Percentiles rank a stretch among this genome's conserved stretches.
phyloP scores from a whole-genome alignment of 257 asterid species.

The Vinca minor region DNA sequence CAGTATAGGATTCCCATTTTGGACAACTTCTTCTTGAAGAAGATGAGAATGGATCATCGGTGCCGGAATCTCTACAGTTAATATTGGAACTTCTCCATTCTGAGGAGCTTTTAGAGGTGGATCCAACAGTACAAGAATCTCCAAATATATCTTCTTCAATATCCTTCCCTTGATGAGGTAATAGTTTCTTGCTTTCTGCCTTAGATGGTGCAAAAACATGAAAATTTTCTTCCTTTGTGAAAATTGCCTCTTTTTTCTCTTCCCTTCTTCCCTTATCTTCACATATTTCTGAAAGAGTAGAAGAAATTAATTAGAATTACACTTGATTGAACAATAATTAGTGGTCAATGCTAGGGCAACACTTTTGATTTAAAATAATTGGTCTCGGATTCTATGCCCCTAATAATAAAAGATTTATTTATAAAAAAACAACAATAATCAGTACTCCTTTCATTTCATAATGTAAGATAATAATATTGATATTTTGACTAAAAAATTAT shows the following conservation, averaged over 20 bases:
- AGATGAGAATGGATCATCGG: slow-evolving; percentile 79
- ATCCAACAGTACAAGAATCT: slow-evolving; percentile 71
- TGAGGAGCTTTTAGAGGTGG: slow-evolving; percentile 79
- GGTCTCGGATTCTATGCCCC: no score
- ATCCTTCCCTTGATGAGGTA: slow-evolving; percentile 21
- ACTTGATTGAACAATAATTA: neutral
- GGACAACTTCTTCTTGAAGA: slow-evolving; percentile 91
- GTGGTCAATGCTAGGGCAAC: no score
- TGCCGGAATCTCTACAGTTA: slow-evolving; percentile 40
- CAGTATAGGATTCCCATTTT: slow-evolving; percentile 87
- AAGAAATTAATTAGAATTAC: neutral
- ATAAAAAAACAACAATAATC: no score
- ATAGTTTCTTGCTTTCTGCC: slow-evolving; percentile 45
- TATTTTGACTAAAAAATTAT: no score
- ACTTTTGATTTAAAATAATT: no score
- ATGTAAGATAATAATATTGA: no score
- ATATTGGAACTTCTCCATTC: slow-evolving; percentile 90
- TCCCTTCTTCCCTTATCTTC: slow-evolving; percentile 11
- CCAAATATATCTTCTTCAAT: slow-evolving; percentile 49
- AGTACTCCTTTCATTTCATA: no score
- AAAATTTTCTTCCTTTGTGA: slow-evolving; percentile 34
- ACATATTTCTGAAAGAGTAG: slow-evolving; percentile 15
- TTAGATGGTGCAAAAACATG: slow-evolving; percentile 41
- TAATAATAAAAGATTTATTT: no score
- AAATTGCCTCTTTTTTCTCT: slow-evolving; percentile 23